Evolutionary conservation across 148 eudicot genomes (phyloP).

Genomic region (Rhododendron vialii): DNA sequence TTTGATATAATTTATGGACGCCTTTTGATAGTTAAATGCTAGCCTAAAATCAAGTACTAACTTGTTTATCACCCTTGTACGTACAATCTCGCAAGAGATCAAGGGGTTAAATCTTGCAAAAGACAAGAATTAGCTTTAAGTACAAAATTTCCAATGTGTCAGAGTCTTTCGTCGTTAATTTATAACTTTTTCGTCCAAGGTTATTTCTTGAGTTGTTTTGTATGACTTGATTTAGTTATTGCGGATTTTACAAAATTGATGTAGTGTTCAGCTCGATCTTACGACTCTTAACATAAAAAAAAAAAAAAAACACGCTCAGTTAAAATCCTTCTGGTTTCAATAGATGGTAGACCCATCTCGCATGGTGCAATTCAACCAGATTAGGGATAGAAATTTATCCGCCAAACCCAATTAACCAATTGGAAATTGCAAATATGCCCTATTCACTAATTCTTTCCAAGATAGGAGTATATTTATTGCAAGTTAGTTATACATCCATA

Average conservation of each 20-base stretch:
- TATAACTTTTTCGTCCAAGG: too few relatives aligned
- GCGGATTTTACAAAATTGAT: too few relatives aligned
- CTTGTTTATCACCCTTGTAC: not conserved
- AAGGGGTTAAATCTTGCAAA: not conserved
- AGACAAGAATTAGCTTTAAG: too few relatives aligned
- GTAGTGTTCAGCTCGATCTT: too few relatives aligned
- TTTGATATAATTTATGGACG: not conserved
- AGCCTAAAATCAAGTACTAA: not conserved
- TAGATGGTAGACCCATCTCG: not conserved
- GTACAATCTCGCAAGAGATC: not conserved
- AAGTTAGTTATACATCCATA: not conserved
- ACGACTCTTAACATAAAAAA: not conserved
- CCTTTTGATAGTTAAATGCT: too few relatives aligned
- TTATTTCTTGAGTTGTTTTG: too few relatives aligned
- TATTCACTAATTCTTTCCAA: not conserved
- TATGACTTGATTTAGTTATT: too few relatives aligned
- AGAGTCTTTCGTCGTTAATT: too few relatives aligned
- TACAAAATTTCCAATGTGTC: too few relatives aligned
- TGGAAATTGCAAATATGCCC: not conserved
- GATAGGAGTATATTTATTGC: not conserved
- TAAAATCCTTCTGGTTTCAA: not conserved
- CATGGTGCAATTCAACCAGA: not conserved
- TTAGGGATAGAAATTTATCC: not conserved
- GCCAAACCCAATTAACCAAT: not conserved
- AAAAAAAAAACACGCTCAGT: too few relatives aligned